Percentiles rank a stretch among this genome's conserved stretches.
Conservation (phyloP, 2,329 filamentous ascomycete species). For the Cladosporium phlei region DNA sequence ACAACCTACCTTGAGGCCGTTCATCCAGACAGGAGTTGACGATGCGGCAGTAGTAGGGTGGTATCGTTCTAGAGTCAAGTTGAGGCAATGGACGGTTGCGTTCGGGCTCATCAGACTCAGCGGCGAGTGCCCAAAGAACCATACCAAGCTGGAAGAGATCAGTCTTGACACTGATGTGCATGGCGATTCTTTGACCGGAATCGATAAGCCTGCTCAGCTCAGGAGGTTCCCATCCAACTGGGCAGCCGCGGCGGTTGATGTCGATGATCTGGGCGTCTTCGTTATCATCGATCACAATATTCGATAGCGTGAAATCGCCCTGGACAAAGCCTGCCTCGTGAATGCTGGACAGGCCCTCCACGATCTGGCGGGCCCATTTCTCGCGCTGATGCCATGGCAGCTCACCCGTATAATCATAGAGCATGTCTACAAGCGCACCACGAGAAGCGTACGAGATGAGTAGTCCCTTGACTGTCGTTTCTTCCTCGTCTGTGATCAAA, state of each 20-base stretch:
- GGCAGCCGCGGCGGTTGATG: slow-evolving; percentile 95
- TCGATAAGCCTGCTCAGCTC: slow-evolving; percentile 82
- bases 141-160: slow-evolving; percentile 95
- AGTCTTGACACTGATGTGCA: slow-evolving; percentile 98
- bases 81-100: slow-evolving; percentile 64
- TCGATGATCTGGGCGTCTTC: slow-evolving; percentile 95
- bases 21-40: slow-evolving; percentile 72
- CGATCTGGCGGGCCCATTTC: slow-evolving; percentile 86
- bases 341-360: slow-evolving; percentile 82
- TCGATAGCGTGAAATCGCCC: slow-evolving; percentile 93
- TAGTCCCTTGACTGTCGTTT: slow-evolving; percentile 74
- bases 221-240: slow-evolving; percentile 94
- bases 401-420: slow-evolving; percentile 68
- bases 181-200: slow-evolving; percentile 82
- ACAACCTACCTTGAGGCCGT: slow-evolving; percentile 65
- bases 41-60: slow-evolving; percentile 72
- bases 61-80: slow-evolving; percentile 55
- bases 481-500: slow-evolving; percentile 75
- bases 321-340: slow-evolving; percentile 96
- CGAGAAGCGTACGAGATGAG: slow-evolving; percentile 82
- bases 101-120: slow-evolving; percentile 86
- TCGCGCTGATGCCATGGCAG: slow-evolving; percentile 69
- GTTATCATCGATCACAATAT: slow-evolving; percentile 83
- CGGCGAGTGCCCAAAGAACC: slow-evolving; percentile 89
- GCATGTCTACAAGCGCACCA: slow-evolving; percentile 82